A percentile compares a stretch with the other conserved stretches of the same genome.
phyloP scores from a whole-genome alignment of 1,284 basidiomycete species.

The Hymenochaete sp. region DNA sequence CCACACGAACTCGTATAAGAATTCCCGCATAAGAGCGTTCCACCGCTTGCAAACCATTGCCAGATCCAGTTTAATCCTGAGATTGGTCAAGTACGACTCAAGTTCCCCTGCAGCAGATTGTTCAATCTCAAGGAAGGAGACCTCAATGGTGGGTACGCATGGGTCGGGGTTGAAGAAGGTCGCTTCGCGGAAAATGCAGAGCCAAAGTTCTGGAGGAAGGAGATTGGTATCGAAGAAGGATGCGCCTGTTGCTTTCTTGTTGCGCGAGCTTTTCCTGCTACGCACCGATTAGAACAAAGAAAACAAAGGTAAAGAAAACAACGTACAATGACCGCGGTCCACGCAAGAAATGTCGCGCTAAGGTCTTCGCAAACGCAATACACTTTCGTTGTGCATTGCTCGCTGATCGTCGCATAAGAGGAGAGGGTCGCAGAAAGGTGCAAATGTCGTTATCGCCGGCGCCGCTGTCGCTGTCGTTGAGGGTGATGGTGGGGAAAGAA shows the following conservation, averaged over 20 bases:
- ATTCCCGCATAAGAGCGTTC: slow-evolving; percentile 43
- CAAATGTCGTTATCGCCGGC: no score
- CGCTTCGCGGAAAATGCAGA: slow-evolving; percentile 46
- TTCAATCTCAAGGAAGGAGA: slow-evolving; percentile 38
- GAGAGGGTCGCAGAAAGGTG: no score
- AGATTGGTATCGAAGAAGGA: background rate
- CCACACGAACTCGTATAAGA: slow-evolving; percentile 62
- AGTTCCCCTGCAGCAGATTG: slow-evolving; percentile 32
- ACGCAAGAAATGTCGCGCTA: slow-evolving; percentile 3
- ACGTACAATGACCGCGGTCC: slow-evolving; percentile 1
- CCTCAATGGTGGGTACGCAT: slow-evolving; percentile 37
- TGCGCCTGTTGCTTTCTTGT: background rate
- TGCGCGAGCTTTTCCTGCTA: background rate
- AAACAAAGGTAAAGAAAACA: background rate
- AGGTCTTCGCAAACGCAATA: slow-evolving; percentile 4
- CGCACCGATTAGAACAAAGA: background rate
- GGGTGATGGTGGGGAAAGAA: no score
- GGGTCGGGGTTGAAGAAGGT: slow-evolving; percentile 36
- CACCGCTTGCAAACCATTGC: slow-evolving; percentile 48
- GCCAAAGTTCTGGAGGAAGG: slow-evolving; percentile 49
- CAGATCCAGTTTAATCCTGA: slow-evolving; percentile 42
- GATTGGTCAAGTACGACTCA: slow-evolving; percentile 36
- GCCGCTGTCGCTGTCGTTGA: no score
- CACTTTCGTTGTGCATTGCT: slow-evolving; percentile 3
- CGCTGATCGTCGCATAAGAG: slow-evolving; percentile 3